These are phyloP conservation scores for Suhomyces atakaporum DNA, from an alignment of 1,139 yeast species.

Conservation along the genomic window DNA sequence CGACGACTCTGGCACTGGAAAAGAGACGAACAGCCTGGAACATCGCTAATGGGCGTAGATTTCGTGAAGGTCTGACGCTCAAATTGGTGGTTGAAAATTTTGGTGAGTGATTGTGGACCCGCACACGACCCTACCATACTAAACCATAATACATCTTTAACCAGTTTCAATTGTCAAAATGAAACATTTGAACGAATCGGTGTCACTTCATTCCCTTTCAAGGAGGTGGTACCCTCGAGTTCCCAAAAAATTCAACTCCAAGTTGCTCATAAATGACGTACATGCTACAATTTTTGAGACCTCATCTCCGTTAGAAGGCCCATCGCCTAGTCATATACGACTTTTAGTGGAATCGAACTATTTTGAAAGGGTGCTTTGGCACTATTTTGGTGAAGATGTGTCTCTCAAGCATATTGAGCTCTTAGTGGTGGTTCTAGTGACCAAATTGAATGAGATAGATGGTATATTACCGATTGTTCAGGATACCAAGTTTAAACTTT, in stretches of 20 bases:
- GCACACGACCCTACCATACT: slow-evolving; percentile 17
- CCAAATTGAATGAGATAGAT: not conserved
- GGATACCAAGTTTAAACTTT: slow-evolving; percentile 12
- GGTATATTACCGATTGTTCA: not conserved
- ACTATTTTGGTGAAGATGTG: slow-evolving; percentile 37
- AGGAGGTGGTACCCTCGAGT: slow-evolving; percentile 24
- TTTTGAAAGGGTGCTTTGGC: slow-evolving; percentile 40
- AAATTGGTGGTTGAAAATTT: slow-evolving; percentile 9
- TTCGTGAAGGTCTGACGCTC: slow-evolving; percentile 1
- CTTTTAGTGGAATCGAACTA: slow-evolving; percentile 24
- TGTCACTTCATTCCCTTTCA: slow-evolving; percentile 4
- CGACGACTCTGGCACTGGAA: slow-evolving; percentile 19
- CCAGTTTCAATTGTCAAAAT: too few species aligned
- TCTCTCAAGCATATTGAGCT: slow-evolving; percentile 42
- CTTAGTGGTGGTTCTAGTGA: slow-evolving; percentile 21
- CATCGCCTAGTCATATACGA: slow-evolving; percentile 5
- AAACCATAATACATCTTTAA: too few species aligned
- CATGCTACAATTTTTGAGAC: slow-evolving; percentile 18
- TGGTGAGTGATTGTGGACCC: slow-evolving; percentile 1
- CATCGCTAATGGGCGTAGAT: slow-evolving; percentile 15
- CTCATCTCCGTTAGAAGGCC: slow-evolving; percentile 3
- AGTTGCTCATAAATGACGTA: slow-evolving; percentile 23
- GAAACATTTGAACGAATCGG: not conserved
- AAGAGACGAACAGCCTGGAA: slow-evolving; percentile 24
- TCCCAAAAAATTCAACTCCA: slow-evolving; percentile 20